Percentiles rank a stretch among this genome's conserved stretches.
Conservation (phyloP, 179 eudicot genomes). For the Heliamphora pulchella region DNA sequence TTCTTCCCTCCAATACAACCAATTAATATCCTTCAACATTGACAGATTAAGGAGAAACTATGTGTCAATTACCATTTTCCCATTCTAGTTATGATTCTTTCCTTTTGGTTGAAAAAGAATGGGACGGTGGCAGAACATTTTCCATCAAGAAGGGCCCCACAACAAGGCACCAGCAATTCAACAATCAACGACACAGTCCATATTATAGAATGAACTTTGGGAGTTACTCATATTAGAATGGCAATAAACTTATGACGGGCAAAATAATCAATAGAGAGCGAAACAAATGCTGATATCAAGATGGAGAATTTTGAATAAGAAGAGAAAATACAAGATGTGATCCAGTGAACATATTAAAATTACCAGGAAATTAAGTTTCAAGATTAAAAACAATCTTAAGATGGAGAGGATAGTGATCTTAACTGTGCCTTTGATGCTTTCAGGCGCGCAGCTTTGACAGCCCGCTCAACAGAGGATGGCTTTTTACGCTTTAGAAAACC, state of each 20-base stretch:
- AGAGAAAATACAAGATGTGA: background rate
- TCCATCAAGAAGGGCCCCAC: background rate
- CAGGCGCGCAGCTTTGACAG: conserved; percentile 33
- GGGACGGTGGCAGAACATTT: background rate
- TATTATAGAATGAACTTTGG: background rate
- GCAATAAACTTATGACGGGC: background rate
- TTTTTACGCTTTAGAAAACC: conserved; percentile 52
- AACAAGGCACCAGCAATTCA: background rate
- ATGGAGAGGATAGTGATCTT: conserved; percentile 20
- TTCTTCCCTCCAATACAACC: conserved; percentile 5
- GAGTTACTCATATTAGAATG: background rate
- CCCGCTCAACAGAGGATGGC: conserved; percentile 42
- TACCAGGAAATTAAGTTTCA: background rate
- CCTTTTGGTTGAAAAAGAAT: background rate
- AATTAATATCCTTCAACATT: background rate
- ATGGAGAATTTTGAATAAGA: background rate
- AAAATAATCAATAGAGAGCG: conserved; percentile 7
- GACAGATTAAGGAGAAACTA: background rate
- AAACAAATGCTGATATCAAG: no score
- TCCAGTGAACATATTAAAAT: background rate
- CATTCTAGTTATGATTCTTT: background rate
- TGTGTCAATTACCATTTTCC: background rate
- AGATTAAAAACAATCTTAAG: background rate
- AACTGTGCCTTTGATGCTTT: conserved; percentile 45
- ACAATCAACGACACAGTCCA: background rate